Base-by-base conservation (phyloP, 306 rosid species). In the Mimosa bimucronata region DNA sequence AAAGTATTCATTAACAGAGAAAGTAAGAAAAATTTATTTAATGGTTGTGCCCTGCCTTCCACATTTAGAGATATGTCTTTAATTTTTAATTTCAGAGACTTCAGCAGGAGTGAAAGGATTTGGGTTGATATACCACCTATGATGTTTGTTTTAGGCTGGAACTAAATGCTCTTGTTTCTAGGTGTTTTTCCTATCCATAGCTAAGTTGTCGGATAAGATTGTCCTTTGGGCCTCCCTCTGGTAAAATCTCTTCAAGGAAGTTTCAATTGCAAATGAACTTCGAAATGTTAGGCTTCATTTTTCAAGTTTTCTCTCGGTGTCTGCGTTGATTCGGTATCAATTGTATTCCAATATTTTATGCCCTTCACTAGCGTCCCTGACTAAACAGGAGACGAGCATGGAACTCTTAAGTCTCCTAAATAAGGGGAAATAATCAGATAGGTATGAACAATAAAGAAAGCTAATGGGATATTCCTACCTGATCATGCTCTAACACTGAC, bases 1-100 rank as follows among this genome's bases (percentile, higher is more conserved):
- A 58, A 57, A 41, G 14, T 6, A 57, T 21, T 29, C 25, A 38
- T 26, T 26, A 45, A 26, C 2, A 9, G 57, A 28, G 16, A 78
- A 48, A 38, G 26, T 25, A 45, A 25, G 73, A 64, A 71, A 71
- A 46, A 77, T 40, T n/a, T 31, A 67, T 12, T 40, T 40, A 34
- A 44, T 18, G 60, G 62, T 6, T 9, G 9, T 46, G 16, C 16
- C 19, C 62, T 72, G 1, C 23, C 10, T 38, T 71, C 41, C 53
- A 25, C 9, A 44, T 71, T 44, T 45, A 28, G 19, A 48, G 62
- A 57, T 14, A 21, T 72, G 45, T 71, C 42, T 15, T 28, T 46
- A 9, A 13, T 44, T 18, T 26, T 16, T 71, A 28, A 34, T 12
- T 71, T 28, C 23, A 19, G 44, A 40, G 44, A 29, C 18, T 48